phyloP scores from a whole-genome alignment of 1,284 basidiomycete genomes.

The Pseudozyma sp. region DNA sequence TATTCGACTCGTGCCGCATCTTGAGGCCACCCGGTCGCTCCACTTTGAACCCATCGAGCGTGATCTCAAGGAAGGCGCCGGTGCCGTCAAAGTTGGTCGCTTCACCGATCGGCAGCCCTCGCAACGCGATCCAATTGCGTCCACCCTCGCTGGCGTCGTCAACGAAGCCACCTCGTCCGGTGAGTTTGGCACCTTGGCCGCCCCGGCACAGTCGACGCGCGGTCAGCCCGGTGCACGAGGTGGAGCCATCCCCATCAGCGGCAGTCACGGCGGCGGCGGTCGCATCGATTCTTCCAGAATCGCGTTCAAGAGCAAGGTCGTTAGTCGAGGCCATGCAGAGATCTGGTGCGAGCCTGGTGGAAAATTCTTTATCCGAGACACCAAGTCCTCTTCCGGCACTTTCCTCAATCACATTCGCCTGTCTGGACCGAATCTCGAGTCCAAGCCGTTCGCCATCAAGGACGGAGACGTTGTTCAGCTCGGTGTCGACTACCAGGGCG shows the following conservation, averaged over 20 bases:
- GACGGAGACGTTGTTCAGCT: constrained; percentile 96
- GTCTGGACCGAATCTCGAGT: constrained; percentile 82
- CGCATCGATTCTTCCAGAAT: constrained; percentile 70
- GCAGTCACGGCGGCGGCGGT: constrained; percentile 73
- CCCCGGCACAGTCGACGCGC: constrained; percentile 12
- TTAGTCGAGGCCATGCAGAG: constrained; percentile 92
- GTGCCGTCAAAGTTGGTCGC: constrained; percentile 84
- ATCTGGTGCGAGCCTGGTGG: constrained; percentile 80
- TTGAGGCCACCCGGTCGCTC: constrained; percentile 87
- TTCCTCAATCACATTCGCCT: constrained; percentile 95
- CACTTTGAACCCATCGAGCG: constrained; percentile 92
- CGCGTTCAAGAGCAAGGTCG: constrained; percentile 96
- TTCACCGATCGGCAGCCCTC: constrained; percentile 78
- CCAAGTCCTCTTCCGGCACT: constrained; percentile 89
- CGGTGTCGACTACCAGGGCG: constrained; percentile 97
- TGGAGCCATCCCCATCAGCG: constrained; percentile 48
- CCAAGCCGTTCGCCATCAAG: constrained; percentile 80
- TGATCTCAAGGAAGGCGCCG: constrained; percentile 74
- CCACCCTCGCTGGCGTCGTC: constrained; percentile 8
- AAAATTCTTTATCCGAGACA: constrained; percentile 89
- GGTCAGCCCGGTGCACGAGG: constrained; percentile 49
- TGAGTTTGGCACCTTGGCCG: constrained; percentile 22
- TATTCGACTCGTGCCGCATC: constrained; percentile 88
- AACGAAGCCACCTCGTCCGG: constrained; percentile 12
- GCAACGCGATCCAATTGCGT: constrained; percentile 18